Base-by-base conservation (phyloP, 2,329 filamentous ascomycete genomes). In the Hymenotorrendiella dingleyae region DNA sequence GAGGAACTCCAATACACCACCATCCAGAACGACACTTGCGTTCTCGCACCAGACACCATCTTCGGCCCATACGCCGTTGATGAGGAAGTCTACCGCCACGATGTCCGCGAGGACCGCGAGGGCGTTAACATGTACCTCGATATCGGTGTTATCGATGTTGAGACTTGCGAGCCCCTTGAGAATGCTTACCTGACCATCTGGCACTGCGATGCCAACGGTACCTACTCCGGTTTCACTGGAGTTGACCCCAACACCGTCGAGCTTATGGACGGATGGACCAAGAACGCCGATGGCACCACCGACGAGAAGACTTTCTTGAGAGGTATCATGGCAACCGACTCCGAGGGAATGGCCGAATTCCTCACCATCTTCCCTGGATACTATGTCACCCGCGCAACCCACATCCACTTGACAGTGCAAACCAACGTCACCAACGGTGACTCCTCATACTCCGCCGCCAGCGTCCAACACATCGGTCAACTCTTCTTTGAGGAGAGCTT, bases 81-180 rank as follows among this genome's bases (percentile, higher is more conserved):
- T 22, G 66, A 64, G 20, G 64, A 67, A 45, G 50, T 62, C 24
- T 54, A 67, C 29, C 60, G 66, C 24, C 36, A 58, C 23, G 55
- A 69, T 44, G 53, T 68, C 36, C 59, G 58, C 26, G 65, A 68
- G 21, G 50, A 50, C 8, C 54, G 67, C 40, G 43, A 50, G 17
- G 66, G 66, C 40, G 59, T 69, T 4, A 57, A 61, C 4, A 45
- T 68, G 5, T 62, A 60, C 6, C 49, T 66, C 6, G 64, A 69
- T 36, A 61, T 67, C 27, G 65, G 68, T 48, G 53, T 68, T 42
- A 60, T 68, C 40, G 64, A 69, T 39, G 58, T 64, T 24, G 62
- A 63, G 36, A 68, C 65, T 8, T 68, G 65, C 52, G 57, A 66
- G 49, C 63, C 63, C 20, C 45, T 62, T 7, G 45, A 47, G 1